Evolutionary conservation across 192 early-diverging fungal species (phyloP), one percentile per base, ranked within the genome.

Genomic region (Chytriomyces sp.): DNA sequence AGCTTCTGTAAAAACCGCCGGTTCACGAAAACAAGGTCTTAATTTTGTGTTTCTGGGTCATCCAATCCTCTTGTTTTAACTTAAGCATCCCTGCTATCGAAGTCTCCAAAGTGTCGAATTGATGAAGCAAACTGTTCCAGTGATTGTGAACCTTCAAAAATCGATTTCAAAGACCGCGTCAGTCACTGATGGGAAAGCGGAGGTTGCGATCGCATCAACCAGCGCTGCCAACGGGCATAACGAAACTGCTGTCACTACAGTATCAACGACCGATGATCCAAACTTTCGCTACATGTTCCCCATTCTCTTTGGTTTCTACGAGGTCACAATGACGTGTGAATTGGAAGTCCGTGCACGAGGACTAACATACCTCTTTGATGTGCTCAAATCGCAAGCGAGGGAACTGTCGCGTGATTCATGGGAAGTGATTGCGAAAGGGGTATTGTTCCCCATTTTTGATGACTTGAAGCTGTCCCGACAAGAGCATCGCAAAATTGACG

Each of bases 371-470:
- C 89, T 98, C 35, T 98, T 96, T 85, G 91, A 92, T 16, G 87
- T 93, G 18, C 82, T 96, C 13, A 94, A 94, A 80, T 78, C 80
- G 46, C 86, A 96, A 53, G 96, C 94, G 5, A 59, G 75, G 2
- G 79, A 82, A 20, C 96, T 94, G 76, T 90, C 91, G 43, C 81
- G 76, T 6, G 91, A 88, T 23, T 91, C 94, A 67, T 98, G 96
- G 96, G 88, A 91, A 43, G 88, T 92, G 0, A 84, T 96, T 13
- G 85, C 93, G 16, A 90, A 92, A 45, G 92, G 94, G 26, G 89
- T 96, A 16, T 89, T 98, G 18, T 98, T 96, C 78, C 90, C 94
- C n/a, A 91, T 98, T 50, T 98, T 98, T 86, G 91, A 92, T 48
- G 94, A 96, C 77, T 77, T 97, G 61, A 90, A 88, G 43, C 86